Evolutionary conservation across 1,139 yeast genomes (phyloP), one percentile per base, ranked within the genome.

Genomic region (Groenewaldozyma auringiensis): DNA sequence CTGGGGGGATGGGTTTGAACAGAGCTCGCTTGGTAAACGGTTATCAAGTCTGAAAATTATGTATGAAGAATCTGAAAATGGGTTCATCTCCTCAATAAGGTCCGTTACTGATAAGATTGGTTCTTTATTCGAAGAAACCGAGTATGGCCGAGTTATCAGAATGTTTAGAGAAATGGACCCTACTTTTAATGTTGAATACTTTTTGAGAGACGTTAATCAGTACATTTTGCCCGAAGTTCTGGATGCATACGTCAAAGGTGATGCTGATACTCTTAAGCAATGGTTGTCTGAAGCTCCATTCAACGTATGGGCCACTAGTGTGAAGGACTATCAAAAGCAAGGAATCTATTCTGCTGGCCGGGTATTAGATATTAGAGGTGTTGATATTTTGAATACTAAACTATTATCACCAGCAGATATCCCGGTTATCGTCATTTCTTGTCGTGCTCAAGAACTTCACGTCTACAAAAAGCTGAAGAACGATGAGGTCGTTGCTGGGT

Each of bases 251-350:
- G 87, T 87, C 53, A 84, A 84, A 60, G 96, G 96, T 54, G 97
- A 94, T 58, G 89, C 81, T 53, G 75, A 74, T 45, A 82, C 82
- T 21, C 75, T 94, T 62, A 85, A 89, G 65, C 71, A 73, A 57
- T 94, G 99, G 99, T 77, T 94, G 51, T 83, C 95, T 45, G 98
- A 94, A 68, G 97, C 97, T 29, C 97, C 98, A 34, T 88, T 72
- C 70, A 89, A 92, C 63, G 95, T 94, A 46, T 88, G 95, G 79
- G 79, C 85, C 55, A 95, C 96, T 36, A 87, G 84, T 65, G 88
- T 92, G 63, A 94, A 94, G 67, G 95, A 86, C 62, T 82, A 88
- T 64, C 79, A 83, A 59, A 95, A 89, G 60, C 95, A 89, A 66
- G 95, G 95, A 8, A 72, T 92, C 46, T 85, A 85, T 60, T 82